Conservation (phyloP, 768 basidiomycete species). For the Kwoniella bestiolae region DNA sequence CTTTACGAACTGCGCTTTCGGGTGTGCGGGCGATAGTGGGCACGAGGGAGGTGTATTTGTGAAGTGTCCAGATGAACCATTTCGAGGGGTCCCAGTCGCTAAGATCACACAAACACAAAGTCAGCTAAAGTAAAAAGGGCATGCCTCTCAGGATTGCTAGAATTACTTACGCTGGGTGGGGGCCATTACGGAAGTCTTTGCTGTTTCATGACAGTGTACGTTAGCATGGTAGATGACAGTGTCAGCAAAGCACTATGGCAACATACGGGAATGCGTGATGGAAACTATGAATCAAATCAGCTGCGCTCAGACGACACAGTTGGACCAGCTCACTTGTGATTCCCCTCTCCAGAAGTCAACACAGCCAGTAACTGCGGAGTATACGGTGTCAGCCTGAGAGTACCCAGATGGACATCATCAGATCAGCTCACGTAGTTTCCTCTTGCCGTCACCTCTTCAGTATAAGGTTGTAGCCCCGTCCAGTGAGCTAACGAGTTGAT, state of each 20-base stretch:
- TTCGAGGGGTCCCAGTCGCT: constrained; percentile 81
- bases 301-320: neutral
- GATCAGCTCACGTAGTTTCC: constrained; percentile 67
- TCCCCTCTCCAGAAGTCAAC: constrained; percentile 75
- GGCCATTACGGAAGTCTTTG: constrained; percentile 69
- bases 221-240: neutral
- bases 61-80: constrained; percentile 69
- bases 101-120: constrained; percentile 56
- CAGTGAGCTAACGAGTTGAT: constrained; percentile 69
- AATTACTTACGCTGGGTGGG: constrained; percentile 44
- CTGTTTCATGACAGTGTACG: neutral
- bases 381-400: constrained; percentile 8
- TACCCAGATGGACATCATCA: too few relatives aligned
- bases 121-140: neutral
- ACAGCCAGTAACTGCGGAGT: constrained; percentile 66
- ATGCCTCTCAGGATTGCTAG: constrained; percentile 34
- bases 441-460: constrained; percentile 76
- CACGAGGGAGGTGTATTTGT: constrained; percentile 56
- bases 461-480: constrained; percentile 78
- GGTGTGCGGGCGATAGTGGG: constrained; percentile 51
- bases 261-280: constrained; percentile 75
- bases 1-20: constrained; percentile 47
- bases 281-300: constrained; percentile 30
- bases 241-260: neutral
- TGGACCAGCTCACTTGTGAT: constrained; percentile 63